phyloP scores from a whole-genome alignment of 768 basidiomycete genomes.

The Mycena galericulata region DNA sequence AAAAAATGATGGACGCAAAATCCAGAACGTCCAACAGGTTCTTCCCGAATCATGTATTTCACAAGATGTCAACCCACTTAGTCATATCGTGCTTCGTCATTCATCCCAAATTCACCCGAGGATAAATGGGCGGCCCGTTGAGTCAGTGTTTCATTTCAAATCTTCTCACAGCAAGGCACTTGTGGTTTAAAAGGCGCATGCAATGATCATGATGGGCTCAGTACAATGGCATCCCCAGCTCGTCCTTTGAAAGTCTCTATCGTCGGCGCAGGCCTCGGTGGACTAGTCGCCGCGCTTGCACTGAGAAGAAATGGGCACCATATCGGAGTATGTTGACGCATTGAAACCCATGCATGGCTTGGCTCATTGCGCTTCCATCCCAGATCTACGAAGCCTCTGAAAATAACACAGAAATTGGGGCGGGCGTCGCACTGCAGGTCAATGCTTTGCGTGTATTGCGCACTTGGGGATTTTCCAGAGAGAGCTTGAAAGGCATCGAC shows the following conservation, averaged over 20 bases:
- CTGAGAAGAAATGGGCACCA: slow-evolving; percentile 15
- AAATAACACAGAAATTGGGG: slow-evolving; percentile 15
- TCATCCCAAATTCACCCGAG: too few relatives aligned
- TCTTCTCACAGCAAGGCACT: too few relatives aligned
- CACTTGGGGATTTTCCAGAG: neutral
- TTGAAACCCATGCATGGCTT: too few relatives aligned
- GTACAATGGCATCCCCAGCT: neutral
- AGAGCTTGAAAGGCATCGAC: slow-evolving; percentile 10
- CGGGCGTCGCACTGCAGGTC: slow-evolving; percentile 5
- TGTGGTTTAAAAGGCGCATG: neutral
- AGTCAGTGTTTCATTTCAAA: too few relatives aligned
- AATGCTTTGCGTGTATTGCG: slow-evolving; percentile 16
- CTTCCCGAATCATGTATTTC: too few relatives aligned
- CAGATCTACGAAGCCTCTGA: slow-evolving; percentile 19
- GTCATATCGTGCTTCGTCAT: too few relatives aligned
- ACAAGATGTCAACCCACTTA: too few relatives aligned
- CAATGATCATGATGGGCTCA: neutral
- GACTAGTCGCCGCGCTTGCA: neutral
- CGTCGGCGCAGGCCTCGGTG: slow-evolving; percentile 6
- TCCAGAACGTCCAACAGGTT: too few relatives aligned
- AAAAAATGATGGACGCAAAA: too few relatives aligned
- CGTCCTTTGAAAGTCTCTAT: slow-evolving; percentile 3
- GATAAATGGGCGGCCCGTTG: too few relatives aligned
- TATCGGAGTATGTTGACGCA: slow-evolving; percentile 2
- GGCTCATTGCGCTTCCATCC: neutral